Base-by-base conservation (phyloP, 2,329 filamentous ascomycete genomes). In the Colletotrichum orbiculare region DNA sequence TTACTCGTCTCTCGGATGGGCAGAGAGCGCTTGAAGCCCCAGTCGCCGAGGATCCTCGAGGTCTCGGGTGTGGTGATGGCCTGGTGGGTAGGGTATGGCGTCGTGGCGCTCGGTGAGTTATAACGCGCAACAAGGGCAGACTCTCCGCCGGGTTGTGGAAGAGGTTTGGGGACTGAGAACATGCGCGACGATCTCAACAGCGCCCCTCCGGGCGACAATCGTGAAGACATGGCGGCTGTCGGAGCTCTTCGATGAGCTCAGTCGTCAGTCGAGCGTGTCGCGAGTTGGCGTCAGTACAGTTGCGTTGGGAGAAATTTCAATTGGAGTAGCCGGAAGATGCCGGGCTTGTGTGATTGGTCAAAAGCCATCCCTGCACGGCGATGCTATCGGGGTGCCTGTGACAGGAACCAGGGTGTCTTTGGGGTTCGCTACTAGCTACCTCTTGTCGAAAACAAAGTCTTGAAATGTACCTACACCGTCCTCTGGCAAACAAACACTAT, bases 11-110 rank as follows among this genome's bases (percentile, higher is more conserved):
- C 89, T 75, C 90, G 90, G 8, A 90, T 79, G 2, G 95, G 95
- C 6, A 98, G 82, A 1, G 93, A 85, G 60, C 95, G 85, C 81
- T 98, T 98, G 71, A 97, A 82, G 12, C 95, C 95, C 94, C 95
- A 98, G 74, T 98, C 95, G 41, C 95, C 95, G 73, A 87, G 87
- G 45, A 84, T 81, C 33, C 93, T 85, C 8, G 94, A 94, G 15
- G 88, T 85, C 48, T 85, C 81, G 6, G 93, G 90, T 0, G 93
- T 94, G 12, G 90, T 89, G 74, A 98, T 91, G 67, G 94, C 87
- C 74, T 96, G 92, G 75, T 91, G 87, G 56, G 89, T 93, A n/a
- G 95, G 95, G 78, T 91, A 91, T 37, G 88, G 86, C 66, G 87
- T 84, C 12, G 95, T 98, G 47, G 91, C 89, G 25, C 88, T 89